Evolutionary conservation across 108 stramenopile genomes (phyloP), one percentile per base, ranked within the genome.

Genomic region (Stephanodiscus minutulus): DNA sequence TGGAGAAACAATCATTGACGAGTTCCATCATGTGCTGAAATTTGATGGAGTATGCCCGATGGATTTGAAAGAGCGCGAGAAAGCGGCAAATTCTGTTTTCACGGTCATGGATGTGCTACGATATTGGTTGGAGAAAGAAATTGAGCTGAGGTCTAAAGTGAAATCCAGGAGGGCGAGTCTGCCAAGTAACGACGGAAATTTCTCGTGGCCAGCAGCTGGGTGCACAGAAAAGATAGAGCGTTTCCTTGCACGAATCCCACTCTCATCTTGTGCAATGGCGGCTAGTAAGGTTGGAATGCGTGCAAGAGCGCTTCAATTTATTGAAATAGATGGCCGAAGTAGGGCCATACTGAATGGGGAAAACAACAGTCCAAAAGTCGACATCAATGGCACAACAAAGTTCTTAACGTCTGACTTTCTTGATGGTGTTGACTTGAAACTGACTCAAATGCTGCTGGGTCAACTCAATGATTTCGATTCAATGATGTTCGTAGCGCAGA

Each of bases 391-490:
- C 22, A 63, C 28, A 43, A 28, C 64, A 21, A 65, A 79, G 74
- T 73, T 73, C 65, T 50, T 77, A 66, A 63, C 27, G 33, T 70
- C 73, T 50, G 44, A 69, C n/a, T 56, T 63, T 37, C 22, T 74
- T 21, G 64, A 72, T 55, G 83, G 74, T 17, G 70, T 77, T 20
- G 83, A 87, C 43, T 54, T 73, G 21, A 54, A 75, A n/a, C 55
- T 81, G 5, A 68, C 85, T 55, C 89, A 84, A 59, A 66, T 68
- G 1, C 59, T 94, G 25, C 64, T 94, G 3, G 84, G 85, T 13
- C 64, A 81, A 22, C 73, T 96, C 25, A 79, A 83, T 44, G 95
- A 96, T 76, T 87, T 79, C 59, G 90, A 91, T 67, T 88, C 92
- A 11, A 86, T 94, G 87, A 65, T 73, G 17, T 75, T 83, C 33